Base-by-base conservation (phyloP, 495 filamentous ascomycete genomes). In the Daldinia bambusicola region DNA sequence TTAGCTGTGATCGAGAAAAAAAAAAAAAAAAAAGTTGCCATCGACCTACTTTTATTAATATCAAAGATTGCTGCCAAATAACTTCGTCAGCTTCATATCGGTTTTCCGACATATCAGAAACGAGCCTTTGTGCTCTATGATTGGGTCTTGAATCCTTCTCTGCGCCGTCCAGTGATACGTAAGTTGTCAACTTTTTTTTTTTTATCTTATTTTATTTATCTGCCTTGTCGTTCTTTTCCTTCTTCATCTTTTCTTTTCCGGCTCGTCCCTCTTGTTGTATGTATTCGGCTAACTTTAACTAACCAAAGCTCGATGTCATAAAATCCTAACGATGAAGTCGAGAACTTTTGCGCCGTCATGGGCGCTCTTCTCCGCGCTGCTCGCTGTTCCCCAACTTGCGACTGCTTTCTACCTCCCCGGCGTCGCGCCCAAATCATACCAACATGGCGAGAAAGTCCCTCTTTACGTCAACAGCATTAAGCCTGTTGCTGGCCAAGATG, bases 321-420 rank as follows among this genome's bases (percentile, higher is more conserved):
- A 40, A 75, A 34, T 61, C 4, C 36, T 7, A 50, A 80, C 57
- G 37, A 88, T 88, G 85, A 82, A 81, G 67, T 76, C 81, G 69
- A 72, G 75, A 78, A 78, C 80, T 57, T 69, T 80, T 62, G 80
- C 83, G 78, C 83, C 84, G 41, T 78, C 80, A 34, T 72, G 76
- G 81, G 84, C 82, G 75, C 72, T 86, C 18, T 74, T 84, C 52
- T 77, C 80, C 26, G 71, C 84, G 56, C 72, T 86, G 14, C 78
- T 86, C 2, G 79, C 78, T 37, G 68, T 79, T 30, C 84, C 85
- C 16, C 81, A 85, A 51, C 79, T 92, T 36, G 85, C 91, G 18
- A 81, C 89, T 5, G 92, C 93, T 58, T 98, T 98, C 84, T 98
- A 98, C 81, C 90, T 99, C 40, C 95, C 95, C 14, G 95, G 95